These are phyloP conservation scores for Botryotinia globosa DNA, from an alignment of 2,329 filamentous ascomycete genomes.

Conservation along the genomic window DNA sequence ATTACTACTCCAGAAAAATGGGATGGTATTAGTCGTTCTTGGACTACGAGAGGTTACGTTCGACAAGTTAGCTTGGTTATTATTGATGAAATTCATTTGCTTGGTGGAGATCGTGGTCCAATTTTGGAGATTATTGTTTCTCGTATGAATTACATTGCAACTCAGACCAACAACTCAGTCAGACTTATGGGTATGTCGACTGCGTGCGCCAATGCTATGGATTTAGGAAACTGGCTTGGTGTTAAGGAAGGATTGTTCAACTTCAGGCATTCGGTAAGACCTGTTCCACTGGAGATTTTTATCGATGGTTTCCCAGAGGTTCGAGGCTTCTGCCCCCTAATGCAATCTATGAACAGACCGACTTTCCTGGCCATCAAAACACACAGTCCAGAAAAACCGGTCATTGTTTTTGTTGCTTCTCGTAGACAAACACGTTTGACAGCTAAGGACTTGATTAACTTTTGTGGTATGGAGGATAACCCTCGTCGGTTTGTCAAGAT, in stretches of 20 bases:
- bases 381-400: conserved; percentile 93
- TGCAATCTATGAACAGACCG: conserved; percentile 98
- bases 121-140: conserved; percentile 97
- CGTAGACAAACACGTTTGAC: conserved; percentile 91
- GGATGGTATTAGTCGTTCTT: conserved; percentile 98
- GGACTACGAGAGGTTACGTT: conserved; percentile 97
- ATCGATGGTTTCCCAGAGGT: conserved; percentile 97
- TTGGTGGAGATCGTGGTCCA: conserved; percentile 94
- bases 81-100: conserved; percentile 95
- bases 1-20: conserved; percentile 99
- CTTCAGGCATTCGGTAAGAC: conserved; percentile 93
- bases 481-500: conserved; percentile 89
- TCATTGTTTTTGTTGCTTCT: conserved; percentile 97
- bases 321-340: conserved; percentile 90
- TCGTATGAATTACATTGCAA: conserved; percentile 97
- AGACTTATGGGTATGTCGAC: conserved; percentile 98
- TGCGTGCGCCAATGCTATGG: conserved; percentile 91
- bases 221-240: conserved; percentile 93
- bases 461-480: conserved; percentile 98
- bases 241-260: conserved; percentile 97
- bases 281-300: conserved; percentile 91
- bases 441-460: conserved; percentile 93
- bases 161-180: conserved; percentile 85
- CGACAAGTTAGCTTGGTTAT: conserved; percentile 93
- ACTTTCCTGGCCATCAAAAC: conserved; percentile 96